Conservation (phyloP, 805 yeast genomes). For the Wickerhamiella lipophila region DNA sequence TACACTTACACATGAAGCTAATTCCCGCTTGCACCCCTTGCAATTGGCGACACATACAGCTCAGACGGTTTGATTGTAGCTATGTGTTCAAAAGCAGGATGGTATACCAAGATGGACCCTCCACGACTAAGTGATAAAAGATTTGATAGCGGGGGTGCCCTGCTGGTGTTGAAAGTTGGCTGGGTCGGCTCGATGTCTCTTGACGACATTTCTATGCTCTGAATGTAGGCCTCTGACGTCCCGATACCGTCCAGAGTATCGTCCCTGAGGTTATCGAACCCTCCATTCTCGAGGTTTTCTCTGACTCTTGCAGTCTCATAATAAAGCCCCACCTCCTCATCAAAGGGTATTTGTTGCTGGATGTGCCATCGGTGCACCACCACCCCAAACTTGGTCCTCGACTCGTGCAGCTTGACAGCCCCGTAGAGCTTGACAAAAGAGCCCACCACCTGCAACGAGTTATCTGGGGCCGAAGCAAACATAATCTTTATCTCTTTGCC, state of each 20-base stretch:
- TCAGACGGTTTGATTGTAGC: neutral
- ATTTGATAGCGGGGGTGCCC: neutral
- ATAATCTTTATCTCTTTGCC: neutral
- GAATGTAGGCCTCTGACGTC: neutral
- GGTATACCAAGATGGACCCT: neutral
- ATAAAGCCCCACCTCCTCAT: neutral
- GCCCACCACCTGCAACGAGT: neutral
- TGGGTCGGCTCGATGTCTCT: neutral
- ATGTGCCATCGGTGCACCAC: neutral
- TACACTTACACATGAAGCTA: too few relatives aligned
- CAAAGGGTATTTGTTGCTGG: neutral
- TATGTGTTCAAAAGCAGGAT: neutral
- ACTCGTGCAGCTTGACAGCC: neutral
- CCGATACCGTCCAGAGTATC: neutral
- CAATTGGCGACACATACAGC: neutral
- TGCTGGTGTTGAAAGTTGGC: neutral
- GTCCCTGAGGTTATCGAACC: neutral
- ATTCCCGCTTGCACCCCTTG: too few relatives aligned
- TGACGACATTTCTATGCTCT: neutral
- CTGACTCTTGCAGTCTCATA: neutral
- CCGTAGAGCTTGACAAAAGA: neutral
- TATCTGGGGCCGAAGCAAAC: neutral
- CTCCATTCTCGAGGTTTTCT: neutral
- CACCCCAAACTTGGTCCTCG: neutral
- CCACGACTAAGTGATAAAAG: neutral